Base-by-base conservation (phyloP, 148 eudicot species). In the Fagopyrum homotropicum region DNA sequence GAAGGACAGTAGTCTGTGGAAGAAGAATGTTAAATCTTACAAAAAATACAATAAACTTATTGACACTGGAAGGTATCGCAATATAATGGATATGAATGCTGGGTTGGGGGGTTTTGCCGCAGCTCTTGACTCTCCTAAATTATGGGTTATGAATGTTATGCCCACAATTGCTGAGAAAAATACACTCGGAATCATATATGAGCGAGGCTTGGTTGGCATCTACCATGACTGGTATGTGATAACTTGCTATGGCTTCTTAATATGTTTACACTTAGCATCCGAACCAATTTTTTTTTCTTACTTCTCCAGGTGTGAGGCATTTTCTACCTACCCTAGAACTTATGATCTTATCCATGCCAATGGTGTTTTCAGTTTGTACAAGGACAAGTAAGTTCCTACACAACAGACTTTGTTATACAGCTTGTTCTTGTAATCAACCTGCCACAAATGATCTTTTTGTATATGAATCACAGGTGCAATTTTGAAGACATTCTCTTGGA, bases 81-180 rank as follows among this genome's bases (percentile, higher is more conserved):
- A 94, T 79, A 89, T 94, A 48, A 90, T 94, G 96, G 98, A 94
- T 78, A 94, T 94, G 98, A 94, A 92, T 82, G 96, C 98, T 76
- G 96, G 93, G 17, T 80, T 95, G 64, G 98, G 98, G 73, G 89
- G 98, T 43, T 95, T 95, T 86, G 97, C 96, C 75, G 98, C 98
- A n/a, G 96, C 97, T 5, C 82, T 90, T 52, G 81, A 88, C 26
- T 95, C 97, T 74, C 87, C 93, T 14, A 88, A 90, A 75, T 50
- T 92, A 72, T 95, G 98, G 98, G 98, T 95, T 72, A 95, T 95
- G 98, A 95, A 95, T 80, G 97, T 95, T 46, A 86, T 92, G 63
- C 98, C 98, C 22, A 92, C 92, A 44, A 85, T 89, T 43, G 96
- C 98, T 29, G 83, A 95, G 83, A 88, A 89, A 75, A 87, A 82